A percentile compares a stretch with the other conserved stretches of the same genome.
Evolutionary conservation across 2,329 filamentous ascomycete species (phyloP).

Genomic region (Pochonia chlamydosporia): DNA sequence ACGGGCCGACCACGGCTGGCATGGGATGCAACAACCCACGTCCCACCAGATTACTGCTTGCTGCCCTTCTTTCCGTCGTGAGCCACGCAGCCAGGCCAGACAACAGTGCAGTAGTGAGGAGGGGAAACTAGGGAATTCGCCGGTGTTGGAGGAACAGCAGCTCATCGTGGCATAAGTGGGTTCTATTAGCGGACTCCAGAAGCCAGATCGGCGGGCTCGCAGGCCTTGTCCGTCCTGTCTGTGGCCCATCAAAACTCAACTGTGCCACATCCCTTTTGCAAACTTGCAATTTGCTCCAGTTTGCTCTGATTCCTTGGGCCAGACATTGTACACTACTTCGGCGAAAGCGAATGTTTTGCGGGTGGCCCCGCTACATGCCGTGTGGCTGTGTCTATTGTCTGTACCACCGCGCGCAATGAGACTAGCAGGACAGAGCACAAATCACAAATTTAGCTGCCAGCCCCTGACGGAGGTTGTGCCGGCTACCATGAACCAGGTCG

Average conservation of each 20-base stretch:
- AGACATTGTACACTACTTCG: not conserved
- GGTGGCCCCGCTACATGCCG: constrained; percentile 12
- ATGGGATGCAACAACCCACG: not conserved
- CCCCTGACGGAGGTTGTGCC: constrained; percentile 1
- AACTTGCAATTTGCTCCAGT: no score
- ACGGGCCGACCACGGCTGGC: not conserved
- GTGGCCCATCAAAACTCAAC: no score
- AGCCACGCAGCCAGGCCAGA: not conserved
- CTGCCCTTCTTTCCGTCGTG: not conserved
- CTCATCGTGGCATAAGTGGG: not conserved
- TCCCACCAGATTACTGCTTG: no score
- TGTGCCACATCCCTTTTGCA: no score
- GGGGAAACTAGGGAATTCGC: no score
- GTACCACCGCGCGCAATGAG: not conserved
- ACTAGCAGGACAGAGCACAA: no score
- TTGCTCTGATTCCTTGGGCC: no score
- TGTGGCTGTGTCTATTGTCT: constrained; percentile 11
- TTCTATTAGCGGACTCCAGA: not conserved
- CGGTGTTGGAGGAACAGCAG: no score
- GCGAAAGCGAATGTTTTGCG: constrained; percentile 6
- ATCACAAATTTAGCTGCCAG: not conserved
- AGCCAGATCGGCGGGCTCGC: not conserved
- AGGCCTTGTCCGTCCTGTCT: not conserved
- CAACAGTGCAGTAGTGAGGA: not conserved
- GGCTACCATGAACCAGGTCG: not conserved